Evolutionary conservation across 179 eudicot species (phyloP).

Genomic region (Pouteria campechiana): DNA sequence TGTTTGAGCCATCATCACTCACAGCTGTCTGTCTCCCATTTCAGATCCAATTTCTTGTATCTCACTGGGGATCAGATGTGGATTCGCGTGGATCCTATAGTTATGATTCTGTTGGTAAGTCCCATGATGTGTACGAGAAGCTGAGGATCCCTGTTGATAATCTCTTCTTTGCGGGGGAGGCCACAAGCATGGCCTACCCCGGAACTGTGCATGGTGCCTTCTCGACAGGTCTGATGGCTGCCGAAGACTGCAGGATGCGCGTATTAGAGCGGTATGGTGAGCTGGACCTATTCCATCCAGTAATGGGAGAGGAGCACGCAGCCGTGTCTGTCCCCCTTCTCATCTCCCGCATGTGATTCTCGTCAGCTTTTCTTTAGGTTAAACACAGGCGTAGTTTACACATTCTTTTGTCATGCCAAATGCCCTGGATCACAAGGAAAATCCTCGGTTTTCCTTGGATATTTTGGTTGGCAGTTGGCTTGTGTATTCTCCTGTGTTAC

Average conservation of each 20-base stretch:
- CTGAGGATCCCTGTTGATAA: slow-evolving; percentile 83
- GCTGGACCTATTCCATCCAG: slow-evolving; percentile 68
- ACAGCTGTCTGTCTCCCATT: background rate
- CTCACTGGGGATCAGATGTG: slow-evolving; percentile 80
- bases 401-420: too few species aligned
- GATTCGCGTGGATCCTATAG: slow-evolving; percentile 89
- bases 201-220: slow-evolving; percentile 96
- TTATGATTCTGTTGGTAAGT: slow-evolving; percentile 71
- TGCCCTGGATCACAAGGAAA: too few species aligned
- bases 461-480: too few species aligned
- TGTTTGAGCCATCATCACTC: too few species aligned
- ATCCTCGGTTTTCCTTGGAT: too few species aligned
- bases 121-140: slow-evolving; percentile 83
- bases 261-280: slow-evolving; percentile 87
- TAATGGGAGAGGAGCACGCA: slow-evolving; percentile 60
- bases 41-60: slow-evolving; percentile 88
- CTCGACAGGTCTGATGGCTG: slow-evolving; percentile 84
- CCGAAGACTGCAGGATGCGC: slow-evolving; percentile 95
- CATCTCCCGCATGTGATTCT: slow-evolving; percentile 60
- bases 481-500: too few species aligned
- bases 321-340: slow-evolving; percentile 49
- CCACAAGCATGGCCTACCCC: slow-evolving; percentile 66
- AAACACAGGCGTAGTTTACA: too few species aligned
- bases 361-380: too few species aligned
- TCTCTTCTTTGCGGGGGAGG: slow-evolving; percentile 95